Evolutionary conservation across 169 alveolate species (phyloP).

Genomic region (Plasmodium billcollinsi): DNA sequence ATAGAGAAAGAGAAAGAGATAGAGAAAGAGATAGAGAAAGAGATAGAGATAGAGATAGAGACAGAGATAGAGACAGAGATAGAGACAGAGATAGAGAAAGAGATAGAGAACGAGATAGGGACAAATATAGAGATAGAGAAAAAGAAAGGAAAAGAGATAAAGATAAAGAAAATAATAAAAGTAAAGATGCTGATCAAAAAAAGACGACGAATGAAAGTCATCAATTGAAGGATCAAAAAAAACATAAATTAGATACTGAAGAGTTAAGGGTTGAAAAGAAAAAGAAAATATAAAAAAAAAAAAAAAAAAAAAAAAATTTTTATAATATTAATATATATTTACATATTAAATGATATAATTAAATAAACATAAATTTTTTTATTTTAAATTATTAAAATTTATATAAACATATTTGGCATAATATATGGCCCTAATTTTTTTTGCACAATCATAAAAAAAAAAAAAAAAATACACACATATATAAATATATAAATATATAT

Average conservation of each 20-base stretch:
- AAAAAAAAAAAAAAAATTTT: background rate
- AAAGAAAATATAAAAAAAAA: background rate
- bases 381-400: no score
- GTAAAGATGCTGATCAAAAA: background rate
- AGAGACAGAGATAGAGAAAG: background rate
- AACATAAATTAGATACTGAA: slow-evolving; percentile 28
- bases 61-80: background rate
- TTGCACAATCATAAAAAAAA: no score
- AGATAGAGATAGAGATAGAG: background rate
- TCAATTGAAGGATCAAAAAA: slow-evolving; percentile 39
- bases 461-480: no score
- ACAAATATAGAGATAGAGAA: background rate
- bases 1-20: background rate
- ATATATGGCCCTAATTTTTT: background rate
- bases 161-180: background rate
- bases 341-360: no score
- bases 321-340: background rate
- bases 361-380: no score
- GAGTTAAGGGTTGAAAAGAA: slow-evolving; percentile 3
- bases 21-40: background rate
- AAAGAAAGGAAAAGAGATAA: slow-evolving; percentile 1
- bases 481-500: no score
- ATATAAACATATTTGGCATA: no score
- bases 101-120: background rate
- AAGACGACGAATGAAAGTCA: background rate